These are phyloP conservation scores for Kondoa subrosea DNA, from an alignment of 768 basidiomycete genomes.

Conservation along the genomic window DNA sequence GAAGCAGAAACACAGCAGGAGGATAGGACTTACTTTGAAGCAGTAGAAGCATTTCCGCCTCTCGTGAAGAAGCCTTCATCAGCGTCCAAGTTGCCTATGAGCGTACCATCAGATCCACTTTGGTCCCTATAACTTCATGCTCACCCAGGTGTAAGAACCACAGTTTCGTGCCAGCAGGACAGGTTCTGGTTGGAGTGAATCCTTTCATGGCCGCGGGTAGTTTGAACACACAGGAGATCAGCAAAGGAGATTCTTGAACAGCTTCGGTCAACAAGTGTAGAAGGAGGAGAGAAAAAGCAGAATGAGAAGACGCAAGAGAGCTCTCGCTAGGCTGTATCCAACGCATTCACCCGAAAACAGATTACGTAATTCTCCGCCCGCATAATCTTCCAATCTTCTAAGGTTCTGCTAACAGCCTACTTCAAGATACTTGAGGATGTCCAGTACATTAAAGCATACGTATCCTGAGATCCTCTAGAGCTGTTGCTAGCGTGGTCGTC, in stretches of 20 bases:
- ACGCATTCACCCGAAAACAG: no score
- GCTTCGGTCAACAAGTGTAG: background rate
- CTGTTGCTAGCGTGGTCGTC: no score
- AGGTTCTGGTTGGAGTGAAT: background rate
- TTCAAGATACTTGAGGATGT: no score
- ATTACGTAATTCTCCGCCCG: no score
- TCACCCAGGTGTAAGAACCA: background rate
- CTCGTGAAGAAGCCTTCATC: background rate
- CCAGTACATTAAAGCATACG: no score
- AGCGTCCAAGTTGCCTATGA: background rate
- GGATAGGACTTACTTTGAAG: background rate
- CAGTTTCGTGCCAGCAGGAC: background rate
- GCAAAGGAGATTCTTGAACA: background rate
- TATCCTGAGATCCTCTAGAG: no score
- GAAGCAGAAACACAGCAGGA: background rate
- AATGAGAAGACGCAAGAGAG: no score
- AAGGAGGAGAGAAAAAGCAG: background rate
- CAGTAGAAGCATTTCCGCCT: background rate
- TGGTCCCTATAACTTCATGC: no score
- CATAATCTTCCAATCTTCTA: no score
- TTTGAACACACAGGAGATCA: background rate
- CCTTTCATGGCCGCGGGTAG: background rate
- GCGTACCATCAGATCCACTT: no score
- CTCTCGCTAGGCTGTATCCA: no score
- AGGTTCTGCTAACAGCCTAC: no score